These are phyloP conservation scores for Entophlyctis luteolus DNA, from an alignment of 192 early-diverging fungal species.

Conservation along the genomic window DNA sequence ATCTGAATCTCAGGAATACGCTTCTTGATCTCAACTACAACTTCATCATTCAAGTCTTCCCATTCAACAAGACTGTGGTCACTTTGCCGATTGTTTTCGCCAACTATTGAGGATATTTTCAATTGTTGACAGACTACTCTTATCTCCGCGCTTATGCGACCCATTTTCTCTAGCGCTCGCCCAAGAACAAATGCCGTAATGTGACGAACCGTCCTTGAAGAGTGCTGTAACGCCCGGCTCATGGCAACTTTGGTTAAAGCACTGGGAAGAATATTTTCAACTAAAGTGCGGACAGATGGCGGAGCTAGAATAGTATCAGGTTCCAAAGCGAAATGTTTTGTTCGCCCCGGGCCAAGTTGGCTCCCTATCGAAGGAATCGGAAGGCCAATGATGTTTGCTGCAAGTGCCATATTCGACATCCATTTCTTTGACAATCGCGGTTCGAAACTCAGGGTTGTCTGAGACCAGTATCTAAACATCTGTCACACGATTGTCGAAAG, in stretches of 20 bases:
- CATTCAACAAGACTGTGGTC: constrained; percentile 5
- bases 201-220: constrained; percentile 61
- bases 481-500: neutral
- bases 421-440: constrained; percentile 67
- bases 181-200: constrained; percentile 55
- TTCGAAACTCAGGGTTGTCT: constrained; percentile 61
- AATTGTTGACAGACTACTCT: neutral
- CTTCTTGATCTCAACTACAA: constrained; percentile 56
- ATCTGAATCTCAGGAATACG: constrained; percentile 70
- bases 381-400: constrained; percentile 64
- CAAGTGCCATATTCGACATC: constrained; percentile 73
- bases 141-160: constrained; percentile 2
- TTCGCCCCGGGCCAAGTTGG: neutral
- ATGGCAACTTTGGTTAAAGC: constrained; percentile 48
- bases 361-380: constrained; percentile 51
- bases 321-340: constrained; percentile 13
- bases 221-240: constrained; percentile 63
- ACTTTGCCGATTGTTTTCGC: neutral
- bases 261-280: constrained; percentile 68
- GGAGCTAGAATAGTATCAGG: constrained; percentile 41
- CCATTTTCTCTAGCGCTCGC: constrained; percentile 59
- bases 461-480: constrained; percentile 57
- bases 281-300: constrained; percentile 53
- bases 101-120: neutral
- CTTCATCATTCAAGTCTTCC: constrained; percentile 4